These are phyloP conservation scores for Sordariomycetes sp. DNA, from an alignment of 2,329 filamentous ascomycete species.

Conservation along the genomic window DNA sequence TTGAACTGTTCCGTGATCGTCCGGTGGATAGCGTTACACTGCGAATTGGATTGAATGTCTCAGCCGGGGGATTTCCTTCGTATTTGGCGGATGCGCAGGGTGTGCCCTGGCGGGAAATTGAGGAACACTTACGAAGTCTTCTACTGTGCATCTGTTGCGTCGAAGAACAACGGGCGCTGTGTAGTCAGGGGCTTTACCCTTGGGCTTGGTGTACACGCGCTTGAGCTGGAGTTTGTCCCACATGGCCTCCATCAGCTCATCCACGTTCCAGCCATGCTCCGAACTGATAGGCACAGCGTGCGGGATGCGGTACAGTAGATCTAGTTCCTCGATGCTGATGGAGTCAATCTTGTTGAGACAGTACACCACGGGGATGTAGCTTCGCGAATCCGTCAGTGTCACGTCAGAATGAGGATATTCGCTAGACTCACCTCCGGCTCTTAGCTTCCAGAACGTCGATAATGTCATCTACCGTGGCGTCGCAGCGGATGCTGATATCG, in stretches of 20 bases:
- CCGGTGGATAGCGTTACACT: constrained; percentile 97
- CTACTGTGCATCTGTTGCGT: constrained; percentile 74
- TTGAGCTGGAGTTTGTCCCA: constrained; percentile 93
- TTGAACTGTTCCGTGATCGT: constrained; percentile 95
- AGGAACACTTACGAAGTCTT: constrained; percentile 77
- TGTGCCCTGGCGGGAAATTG: not conserved
- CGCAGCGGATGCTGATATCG: constrained; percentile 94
- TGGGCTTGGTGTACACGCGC: constrained; percentile 95
- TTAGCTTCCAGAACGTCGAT: constrained; percentile 95
- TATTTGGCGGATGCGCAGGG: not conserved
- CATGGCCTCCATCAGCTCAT: constrained; percentile 95
- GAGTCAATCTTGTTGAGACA: constrained; percentile 98
- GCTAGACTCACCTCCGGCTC: constrained; percentile 46
- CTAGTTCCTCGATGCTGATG: constrained; percentile 95
- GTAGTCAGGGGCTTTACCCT: constrained; percentile 91
- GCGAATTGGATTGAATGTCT: constrained; percentile 23
- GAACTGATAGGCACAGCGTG: constrained; percentile 96
- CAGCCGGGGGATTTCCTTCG: constrained; percentile 14
- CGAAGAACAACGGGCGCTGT: constrained; percentile 82
- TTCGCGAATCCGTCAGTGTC: constrained; percentile 17
- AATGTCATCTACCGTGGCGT: constrained; percentile 93
- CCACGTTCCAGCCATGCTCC: constrained; percentile 95
- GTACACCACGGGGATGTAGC: constrained; percentile 98
- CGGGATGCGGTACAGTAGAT: constrained; percentile 91
- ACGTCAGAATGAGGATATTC: not conserved